Conservation (phyloP, 2,329 filamentous ascomycete species). For the Exophiala sideris region DNA sequence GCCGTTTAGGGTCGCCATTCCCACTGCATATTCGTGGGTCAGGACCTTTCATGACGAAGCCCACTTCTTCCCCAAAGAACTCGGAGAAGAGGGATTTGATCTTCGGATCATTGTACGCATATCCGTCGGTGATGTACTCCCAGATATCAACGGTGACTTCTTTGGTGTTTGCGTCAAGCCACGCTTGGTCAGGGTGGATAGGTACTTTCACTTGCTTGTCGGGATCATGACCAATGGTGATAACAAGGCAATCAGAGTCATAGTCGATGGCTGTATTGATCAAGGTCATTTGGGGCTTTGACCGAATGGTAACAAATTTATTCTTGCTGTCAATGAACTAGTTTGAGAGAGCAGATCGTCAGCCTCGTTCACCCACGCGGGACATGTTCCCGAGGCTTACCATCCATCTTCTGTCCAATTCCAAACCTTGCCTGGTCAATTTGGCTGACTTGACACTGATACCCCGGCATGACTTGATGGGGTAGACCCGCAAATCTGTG, state of each 20-base stretch:
- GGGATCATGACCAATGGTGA: slow-evolving; percentile 37
- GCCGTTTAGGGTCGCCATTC: slow-evolving; percentile 52
- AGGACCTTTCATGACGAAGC: slow-evolving; percentile 61
- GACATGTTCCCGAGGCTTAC: slow-evolving; percentile 6
- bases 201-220: slow-evolving; percentile 50
- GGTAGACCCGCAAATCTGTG: slow-evolving; percentile 54
- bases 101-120: slow-evolving; percentile 47
- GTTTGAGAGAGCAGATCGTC: not conserved
- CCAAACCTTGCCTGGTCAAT: slow-evolving; percentile 56
- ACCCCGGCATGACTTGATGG: slow-evolving; percentile 65
- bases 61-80: slow-evolving; percentile 52
- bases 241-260: slow-evolving; percentile 46
- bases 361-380: slow-evolving; percentile 1
- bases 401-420: slow-evolving; percentile 65
- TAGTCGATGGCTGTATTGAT: slow-evolving; percentile 54
- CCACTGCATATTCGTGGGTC: slow-evolving; percentile 53
- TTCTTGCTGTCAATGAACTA: slow-evolving; percentile 52
- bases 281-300: slow-evolving; percentile 60
- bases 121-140: slow-evolving; percentile 56
- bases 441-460: slow-evolving; percentile 52
- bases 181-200: slow-evolving; percentile 51
- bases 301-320: slow-evolving; percentile 62
- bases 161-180: slow-evolving; percentile 54
- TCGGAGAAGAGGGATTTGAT: slow-evolving; percentile 54
- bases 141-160: slow-evolving; percentile 55